Conservation (phyloP, 192 early-diverging fungal genomes). For the Gaertneriomyces semiglobifer region DNA sequence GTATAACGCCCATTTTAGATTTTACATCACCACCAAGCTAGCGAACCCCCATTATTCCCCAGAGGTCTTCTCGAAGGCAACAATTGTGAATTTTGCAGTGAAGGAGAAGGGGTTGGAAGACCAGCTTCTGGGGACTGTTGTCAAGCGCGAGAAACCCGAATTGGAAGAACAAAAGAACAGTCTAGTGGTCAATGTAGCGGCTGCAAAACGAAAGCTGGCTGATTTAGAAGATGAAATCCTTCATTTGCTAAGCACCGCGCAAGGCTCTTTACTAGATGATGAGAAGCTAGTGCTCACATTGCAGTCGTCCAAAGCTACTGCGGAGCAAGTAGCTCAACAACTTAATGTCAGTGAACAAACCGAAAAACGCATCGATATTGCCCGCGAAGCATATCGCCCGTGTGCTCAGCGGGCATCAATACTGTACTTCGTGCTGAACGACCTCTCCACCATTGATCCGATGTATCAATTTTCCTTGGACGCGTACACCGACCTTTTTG, state of each 20-base stretch:
- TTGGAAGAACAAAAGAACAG: slow-evolving; percentile 60
- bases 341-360: slow-evolving; percentile 61
- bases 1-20: slow-evolving; percentile 59
- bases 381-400: slow-evolving; percentile 58
- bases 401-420: slow-evolving; percentile 59
- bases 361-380: slow-evolving; percentile 59
- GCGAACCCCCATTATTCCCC: slow-evolving; percentile 60
- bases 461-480: slow-evolving; percentile 67
- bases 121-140: slow-evolving; percentile 59
- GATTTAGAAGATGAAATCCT: slow-evolving; percentile 63
- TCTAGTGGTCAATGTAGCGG: slow-evolving; percentile 56
- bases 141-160: slow-evolving; percentile 56
- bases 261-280: slow-evolving; percentile 61
- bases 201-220: slow-evolving; percentile 55
- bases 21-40: slow-evolving; percentile 61
- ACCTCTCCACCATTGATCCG: slow-evolving; percentile 57
- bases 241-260: slow-evolving; percentile 58
- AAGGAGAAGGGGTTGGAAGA: slow-evolving; percentile 63
- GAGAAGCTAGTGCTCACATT: slow-evolving; percentile 60
- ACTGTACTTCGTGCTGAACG: slow-evolving; percentile 60
- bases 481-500: slow-evolving; percentile 60
- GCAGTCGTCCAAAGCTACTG: slow-evolving; percentile 59
- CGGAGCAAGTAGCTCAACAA: slow-evolving; percentile 60
- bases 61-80: slow-evolving; percentile 63
- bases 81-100: slow-evolving; percentile 63